Base-by-base conservation (phyloP, 2,329 filamentous ascomycete species). In the Fusarium sp. region DNA sequence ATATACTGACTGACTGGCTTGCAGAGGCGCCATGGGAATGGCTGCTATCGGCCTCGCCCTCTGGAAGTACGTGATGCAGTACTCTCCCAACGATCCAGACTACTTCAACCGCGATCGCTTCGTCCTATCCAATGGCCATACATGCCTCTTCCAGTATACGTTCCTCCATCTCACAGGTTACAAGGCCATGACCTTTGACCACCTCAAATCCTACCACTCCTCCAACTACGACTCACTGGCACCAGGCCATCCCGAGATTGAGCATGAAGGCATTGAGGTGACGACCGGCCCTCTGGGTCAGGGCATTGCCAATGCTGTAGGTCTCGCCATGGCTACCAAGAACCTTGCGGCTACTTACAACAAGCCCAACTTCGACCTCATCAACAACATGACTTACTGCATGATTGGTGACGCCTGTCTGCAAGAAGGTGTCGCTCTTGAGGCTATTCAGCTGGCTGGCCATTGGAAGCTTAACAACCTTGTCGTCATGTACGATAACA, bases 41-140 rank as follows among this genome's bases (percentile, higher is more conserved):
- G 87, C 86, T 22, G 87, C 85, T 6, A 89, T 90, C 55, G 87
- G 87, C 11, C 79, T 89, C 22, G 84, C 87, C 4, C 75, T 81
- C 10, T 90, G 84, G 82, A 89, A 88, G 69, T 88, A 90, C 71
- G 80, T 81, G 7, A 90, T 90, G 88, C 80, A 80, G 45, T 90
- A 88, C 71, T 82, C 84, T 3, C 87, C 87, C 1, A 76, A 78
- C n/a, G 83, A 83, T 40, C 83, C 85, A 10, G 72, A 80, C 41
- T 90, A 79, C 74, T 88, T 89, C 79, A 88, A 90, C 74, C 80
- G 87, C 35, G 87, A 90, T 68, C 83, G 87, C 22, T 89, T 90
- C 69, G 84, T 90, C 8, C 79, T 90, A 13, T 89, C 86, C 22
- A 90, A 89, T 67, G 87, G 76, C n/a, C 85, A 87, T 67, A 81